Percentiles rank a stretch among this genome's conserved stretches.
Evolutionary conservation across 306 rosid species (phyloP).

Genomic region (Prunus kanzakura): DNA sequence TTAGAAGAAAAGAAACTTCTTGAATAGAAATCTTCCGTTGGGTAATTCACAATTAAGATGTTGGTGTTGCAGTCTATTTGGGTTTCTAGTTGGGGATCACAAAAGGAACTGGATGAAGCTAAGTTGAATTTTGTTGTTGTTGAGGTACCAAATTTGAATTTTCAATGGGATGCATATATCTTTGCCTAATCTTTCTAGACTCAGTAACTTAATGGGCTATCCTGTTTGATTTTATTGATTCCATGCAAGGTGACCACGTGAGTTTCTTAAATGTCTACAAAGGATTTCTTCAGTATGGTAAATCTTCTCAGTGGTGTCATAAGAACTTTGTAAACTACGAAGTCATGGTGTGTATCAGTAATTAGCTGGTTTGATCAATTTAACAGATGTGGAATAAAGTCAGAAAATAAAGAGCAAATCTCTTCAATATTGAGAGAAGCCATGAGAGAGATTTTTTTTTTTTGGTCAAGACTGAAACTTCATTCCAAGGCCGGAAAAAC

Average conservation of each 20-base stretch:
- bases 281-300: slow-evolving; percentile 87
- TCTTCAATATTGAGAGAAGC: too few relatives aligned
- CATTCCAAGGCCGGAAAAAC: too few relatives aligned
- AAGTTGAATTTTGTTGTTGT: slow-evolving; percentile 89
- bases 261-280: slow-evolving; percentile 86
- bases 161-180: not conserved
- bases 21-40: not conserved
- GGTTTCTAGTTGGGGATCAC: slow-evolving; percentile 79
- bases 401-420: too few relatives aligned
- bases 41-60: slow-evolving; percentile 26
- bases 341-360: slow-evolving; percentile 69
- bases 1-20: not conserved
- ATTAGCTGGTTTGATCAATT: not conserved
- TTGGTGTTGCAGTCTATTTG: slow-evolving; percentile 73
- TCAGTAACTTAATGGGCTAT: not conserved
- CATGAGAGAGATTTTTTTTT: too few relatives aligned
- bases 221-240: slow-evolving; percentile 14
- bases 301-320: slow-evolving; percentile 77
- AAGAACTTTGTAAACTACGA: slow-evolving; percentile 82
- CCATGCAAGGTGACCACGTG: slow-evolving; percentile 81
- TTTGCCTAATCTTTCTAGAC: not conserved
- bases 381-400: not conserved
- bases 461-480: too few relatives aligned
- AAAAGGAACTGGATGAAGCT: slow-evolving; percentile 86
- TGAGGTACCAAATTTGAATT: slow-evolving; percentile 51